Base-by-base conservation (phyloP, 2,329 filamentous ascomycete species). In the Colletotrichum gloeosporioides region DNA sequence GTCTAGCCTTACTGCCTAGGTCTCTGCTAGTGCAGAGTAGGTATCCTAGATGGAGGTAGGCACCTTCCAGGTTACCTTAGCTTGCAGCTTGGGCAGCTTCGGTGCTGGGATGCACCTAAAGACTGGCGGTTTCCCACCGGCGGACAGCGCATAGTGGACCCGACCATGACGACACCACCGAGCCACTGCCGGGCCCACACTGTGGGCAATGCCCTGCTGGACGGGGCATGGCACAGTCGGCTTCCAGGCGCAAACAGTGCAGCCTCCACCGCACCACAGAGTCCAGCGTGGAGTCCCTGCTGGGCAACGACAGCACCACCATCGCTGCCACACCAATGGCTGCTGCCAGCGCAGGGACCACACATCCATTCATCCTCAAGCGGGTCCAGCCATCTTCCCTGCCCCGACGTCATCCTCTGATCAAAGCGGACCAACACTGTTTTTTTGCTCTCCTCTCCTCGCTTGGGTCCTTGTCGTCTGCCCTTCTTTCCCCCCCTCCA, bases 91-190 rank as follows among this genome's bases (percentile, higher is more conserved):
- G 63, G 63, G 18, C 27, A 31, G 36, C 22, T 31, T 67, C 16
- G 55, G 36, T 32, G n/a, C 53, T 29, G 55, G 66, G 67, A 49
- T 70, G 59, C n/a, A 49, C 44, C 44, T 13, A 22, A 49, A n/a
- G 44, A 49, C 62, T 34, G 55, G 32, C 69, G 18, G 66, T 44
- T 71, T 70, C 57, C 59, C 59, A 32, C 71, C 25, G 69, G 32
- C 61, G 62, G 32, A 72, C 73, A 75, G 73, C 69, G 31, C 73
- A 75, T 75, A 39, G 73, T 75, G 69, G 53, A 18, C 44, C n/a
- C 44, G 44, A 49, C 65, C 71, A 77, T 77, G 75, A 77, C 75
- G 75, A 77, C 75, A 77, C 75, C 62, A 67, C 75, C 63, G 67
- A 71, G 72, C 75, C 75, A 77, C 67, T 77, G 67, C 71, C 71